Evolutionary conservation across 1,284 basidiomycete species (phyloP), one percentile per base, ranked within the genome.

Genomic region (Coriolopsis trogii): DNA sequence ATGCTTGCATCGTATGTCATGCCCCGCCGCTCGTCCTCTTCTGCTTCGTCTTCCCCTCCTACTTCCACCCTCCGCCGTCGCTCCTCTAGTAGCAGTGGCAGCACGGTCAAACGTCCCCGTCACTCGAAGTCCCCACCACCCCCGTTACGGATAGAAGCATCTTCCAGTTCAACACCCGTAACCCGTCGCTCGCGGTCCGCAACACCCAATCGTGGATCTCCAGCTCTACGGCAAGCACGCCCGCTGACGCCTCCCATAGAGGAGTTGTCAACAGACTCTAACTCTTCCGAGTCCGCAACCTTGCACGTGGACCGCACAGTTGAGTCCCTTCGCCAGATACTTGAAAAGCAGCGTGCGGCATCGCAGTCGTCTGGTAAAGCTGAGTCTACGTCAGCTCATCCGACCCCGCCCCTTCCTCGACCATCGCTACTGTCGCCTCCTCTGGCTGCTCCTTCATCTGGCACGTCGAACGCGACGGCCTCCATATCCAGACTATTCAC

Each of bases 401-500:
- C 51, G 68, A 73, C 60, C 58, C 68, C 55, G 67, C 71, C 65
- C 50, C 64, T 69, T 36, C 77, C 78, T 15, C 58, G 72, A 13
- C 68, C 68, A 1, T 46, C 66, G 1, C 55, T 66, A 13, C 60
- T 69, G 15, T 53, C 46, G 8, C 65, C 66, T 7, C 82, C 86
- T 0, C 70, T 76, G 4, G 79, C 82, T 1, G 67, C 67, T 3
- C 74, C 85, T 3, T 69, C 76, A 21, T 73, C 79, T 6, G 74
- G 79, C 23, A 85, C 84, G 1, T 87, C 85, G 4, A 87, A 74
- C 6, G 84, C 89, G 1, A 91, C 88, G 0, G 88, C 88, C 0
- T 85, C 82, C 33, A 75, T 91, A 45, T 89, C 87, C 15, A 75
- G 84, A 13, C 74, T 90, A n/a, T 87, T 85, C 59, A 87, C 87